Evolutionary conservation across 805 yeast genomes (phyloP).

Genomic region (Schizosaccharomyces pombe): DNA sequence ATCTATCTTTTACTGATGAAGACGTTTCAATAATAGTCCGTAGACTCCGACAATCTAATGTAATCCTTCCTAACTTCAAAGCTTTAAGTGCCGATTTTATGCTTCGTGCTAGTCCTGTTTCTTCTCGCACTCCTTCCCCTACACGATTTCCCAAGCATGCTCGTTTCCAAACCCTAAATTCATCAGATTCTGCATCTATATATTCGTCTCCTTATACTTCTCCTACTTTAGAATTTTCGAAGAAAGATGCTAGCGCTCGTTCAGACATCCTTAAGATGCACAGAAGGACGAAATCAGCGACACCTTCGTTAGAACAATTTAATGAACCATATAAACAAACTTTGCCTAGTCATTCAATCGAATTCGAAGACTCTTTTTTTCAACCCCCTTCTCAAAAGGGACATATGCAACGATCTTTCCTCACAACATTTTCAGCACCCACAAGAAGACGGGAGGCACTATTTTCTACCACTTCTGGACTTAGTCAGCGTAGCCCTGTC

Average conservation of each 20-base stretch:
- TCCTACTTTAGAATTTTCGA: not conserved
- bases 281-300: not conserved
- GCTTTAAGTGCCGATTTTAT: conserved; percentile 23
- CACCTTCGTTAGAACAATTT: not conserved
- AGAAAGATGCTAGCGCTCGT: not conserved
- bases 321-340: too few relatives aligned
- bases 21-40: conserved; percentile 47
- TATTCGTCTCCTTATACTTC: not conserved
- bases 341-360: too few relatives aligned
- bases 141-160: not conserved
- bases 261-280: not conserved
- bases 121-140: not conserved
- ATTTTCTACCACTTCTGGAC: not conserved
- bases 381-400: not conserved
- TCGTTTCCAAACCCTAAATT: not conserved
- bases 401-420: not conserved
- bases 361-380: not conserved
- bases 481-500: not conserved
- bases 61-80: conserved; percentile 56
- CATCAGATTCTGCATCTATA: conserved; percentile 3
- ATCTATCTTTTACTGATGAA: conserved; percentile 36
- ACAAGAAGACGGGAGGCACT: not conserved
- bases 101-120: not conserved
- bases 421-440: not conserved
- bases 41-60: conserved; percentile 35